Evolutionary conservation across 257 asterid species (phyloP), one percentile per base, ranked within the genome.

Genomic region (Solanum lycopersicoides): DNA sequence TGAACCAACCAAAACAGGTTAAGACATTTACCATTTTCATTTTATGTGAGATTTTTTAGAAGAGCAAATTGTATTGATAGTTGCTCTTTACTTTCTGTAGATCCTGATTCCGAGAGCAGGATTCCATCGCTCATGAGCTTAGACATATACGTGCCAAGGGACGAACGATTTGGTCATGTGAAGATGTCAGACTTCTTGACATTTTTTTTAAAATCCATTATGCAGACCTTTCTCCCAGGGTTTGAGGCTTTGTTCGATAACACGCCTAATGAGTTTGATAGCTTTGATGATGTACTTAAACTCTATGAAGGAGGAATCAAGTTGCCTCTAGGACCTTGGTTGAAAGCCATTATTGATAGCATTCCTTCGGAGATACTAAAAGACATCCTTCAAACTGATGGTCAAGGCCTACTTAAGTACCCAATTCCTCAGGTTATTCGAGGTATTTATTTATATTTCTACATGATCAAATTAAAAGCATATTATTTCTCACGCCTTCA

Each of bases 371-470:
- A 95, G 83, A 89, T 90, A 89, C 90, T 94, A 83, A 92, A 87
- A 88, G 95, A 92, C 90, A 87, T 93, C 44, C 91, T 95, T 59
- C 93, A 95, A 60, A 91, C 89, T 44, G 98, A 95, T 88, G 93
- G 93, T 76, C 93, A 93, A 87, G 91, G 87, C 66, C 65, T 89
- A 28, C 88, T 92, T 86, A 93, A 93, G 71, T 95, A 92, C 98
- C 56, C 56, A 47, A 47, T 18, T 47, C 56, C 98, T 85, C 93
- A 89, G 82, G 86, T 95, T 89, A 93, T 93, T 82, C 45, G 91
- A 92, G 95, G 98, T 94, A 90, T 85, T 53, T 28, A 28, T 28
- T 16, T 18, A 63, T 13, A n/a, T 83, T 73, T 73, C 41, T 47
- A 82, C n/a, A 7, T 47, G 7, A 18, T 83, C 12, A 45, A 45